These are phyloP conservation scores for Xanthoceras sorbifolium DNA, from an alignment of 345 rosid genomes.

Conservation along the genomic window DNA sequence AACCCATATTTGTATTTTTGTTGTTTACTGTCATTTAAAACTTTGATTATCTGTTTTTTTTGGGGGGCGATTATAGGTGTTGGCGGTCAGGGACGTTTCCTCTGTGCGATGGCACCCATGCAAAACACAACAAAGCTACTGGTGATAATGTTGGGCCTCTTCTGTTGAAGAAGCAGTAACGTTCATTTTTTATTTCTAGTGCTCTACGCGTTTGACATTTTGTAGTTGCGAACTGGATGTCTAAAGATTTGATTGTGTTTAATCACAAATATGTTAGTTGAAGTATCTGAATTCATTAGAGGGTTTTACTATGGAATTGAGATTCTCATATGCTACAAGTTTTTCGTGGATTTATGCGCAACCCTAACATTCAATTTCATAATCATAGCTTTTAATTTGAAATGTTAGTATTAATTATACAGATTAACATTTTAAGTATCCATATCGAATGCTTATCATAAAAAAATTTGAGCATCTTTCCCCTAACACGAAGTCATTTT, in stretches of 20 bases:
- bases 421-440: no score
- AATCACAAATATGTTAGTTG: no score
- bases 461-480: neutral
- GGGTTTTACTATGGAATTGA: no score
- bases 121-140: conserved; percentile 91
- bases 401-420: neutral
- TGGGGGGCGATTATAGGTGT: conserved; percentile 53
- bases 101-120: conserved; percentile 86
- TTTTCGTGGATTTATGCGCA: no score
- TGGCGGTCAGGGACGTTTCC: conserved; percentile 96
- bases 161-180: conserved; percentile 57
- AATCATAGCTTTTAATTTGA: no score
- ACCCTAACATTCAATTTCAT: no score
- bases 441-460: neutral
- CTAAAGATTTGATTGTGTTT: neutral
- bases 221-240: neutral
- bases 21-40: neutral
- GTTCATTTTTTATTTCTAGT: neutral
- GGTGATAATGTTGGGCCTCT: conserved; percentile 91
- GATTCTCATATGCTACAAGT: no score
- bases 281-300: no score
- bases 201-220: neutral
- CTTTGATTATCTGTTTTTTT: neutral
- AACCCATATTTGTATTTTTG: neutral
- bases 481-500: neutral